Evolutionary conservation across 1,284 basidiomycete species (phyloP), one percentile per base, ranked within the genome.

Genomic region (Cerioporus squamosus): DNA sequence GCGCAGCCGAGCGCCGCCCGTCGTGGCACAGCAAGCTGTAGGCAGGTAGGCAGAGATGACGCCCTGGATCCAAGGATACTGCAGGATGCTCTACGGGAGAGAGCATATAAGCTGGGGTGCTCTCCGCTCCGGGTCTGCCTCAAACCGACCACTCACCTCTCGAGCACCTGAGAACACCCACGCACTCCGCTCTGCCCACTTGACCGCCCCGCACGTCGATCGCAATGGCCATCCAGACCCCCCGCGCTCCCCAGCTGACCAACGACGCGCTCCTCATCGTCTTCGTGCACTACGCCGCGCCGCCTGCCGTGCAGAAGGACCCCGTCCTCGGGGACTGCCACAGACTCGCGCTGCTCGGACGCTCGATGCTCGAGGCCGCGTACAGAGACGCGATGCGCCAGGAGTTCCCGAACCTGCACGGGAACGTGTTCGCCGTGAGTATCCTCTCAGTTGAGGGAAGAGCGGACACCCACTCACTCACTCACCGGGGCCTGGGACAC

Each of bases 321-420:
- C 24, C 23, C 20, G 9, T n/a, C 40, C 53, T 53, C 51, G 53
- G 51, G 42, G 56, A 53, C 18, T 20, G 48, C 24, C 2, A 36
- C 3, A 45, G 56, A 10, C 46, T 57, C 7, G 45, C 42, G 10
- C 22, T n/a, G n/a, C 51, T 57, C 0, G 56, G 56, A 5, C 26
- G 42, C 0, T 1, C 8, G 10, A 43, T 53, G 40, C 23, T 23
- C 26, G 18, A 49, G n/a, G 14, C 44, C 22, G 56, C 56, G 17
- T 57, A 57, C 46, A 43, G 42, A 36, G 40, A 52, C 42, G 42
- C 43, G 38, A 44, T 57, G 51, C 6, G 14, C 40, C 20, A 6
- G 44, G 20, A 18, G 29, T 53, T 44, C 44, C 56, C 56, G 22
- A 38, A 39, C 23, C 38, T 39, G n/a, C 2, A 12, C 3, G 33